These are phyloP conservation scores for Ogataea nakhonphanomensis DNA, from an alignment of 805 yeast genomes.

Conservation along the genomic window DNA sequence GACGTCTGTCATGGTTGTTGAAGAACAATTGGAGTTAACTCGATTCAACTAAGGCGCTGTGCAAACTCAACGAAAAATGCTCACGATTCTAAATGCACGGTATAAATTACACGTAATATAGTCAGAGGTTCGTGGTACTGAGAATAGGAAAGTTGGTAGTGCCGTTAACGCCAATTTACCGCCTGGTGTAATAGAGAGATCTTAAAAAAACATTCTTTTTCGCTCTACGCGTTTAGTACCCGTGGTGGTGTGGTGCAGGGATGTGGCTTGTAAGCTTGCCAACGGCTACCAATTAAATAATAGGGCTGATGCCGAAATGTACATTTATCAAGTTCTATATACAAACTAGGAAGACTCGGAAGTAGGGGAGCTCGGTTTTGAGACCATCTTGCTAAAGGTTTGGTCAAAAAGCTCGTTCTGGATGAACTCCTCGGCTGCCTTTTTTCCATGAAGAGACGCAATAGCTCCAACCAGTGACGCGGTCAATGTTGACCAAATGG, in stretches of 20 bases:
- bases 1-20: slow-evolving; percentile 14
- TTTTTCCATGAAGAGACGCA: slow-evolving; percentile 57
- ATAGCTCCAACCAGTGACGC: slow-evolving; percentile 67
- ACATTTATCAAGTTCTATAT: slow-evolving; percentile 12
- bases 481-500: slow-evolving; percentile 30
- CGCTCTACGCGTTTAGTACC: background rate
- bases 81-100: too few species aligned
- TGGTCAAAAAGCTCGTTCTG: slow-evolving; percentile 35
- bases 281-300: too few species aligned
- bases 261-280: background rate
- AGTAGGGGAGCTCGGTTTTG: background rate
- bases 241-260: slow-evolving; percentile 2
- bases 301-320: slow-evolving; percentile 7
- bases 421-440: slow-evolving; percentile 56
- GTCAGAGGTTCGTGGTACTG: background rate
- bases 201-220: slow-evolving; percentile 3
- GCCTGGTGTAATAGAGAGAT: background rate
- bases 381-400: slow-evolving; percentile 2
- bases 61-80: background rate
- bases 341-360: slow-evolving; percentile 10
- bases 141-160: background rate
- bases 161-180: too few species aligned
- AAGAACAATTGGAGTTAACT: background rate
- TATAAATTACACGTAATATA: too few species aligned
- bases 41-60: background rate